A percentile compares a stretch with the other conserved stretches of the same genome.
phyloP scores from a whole-genome alignment of 257 asterid genomes.

The Agastache rugosa region DNA sequence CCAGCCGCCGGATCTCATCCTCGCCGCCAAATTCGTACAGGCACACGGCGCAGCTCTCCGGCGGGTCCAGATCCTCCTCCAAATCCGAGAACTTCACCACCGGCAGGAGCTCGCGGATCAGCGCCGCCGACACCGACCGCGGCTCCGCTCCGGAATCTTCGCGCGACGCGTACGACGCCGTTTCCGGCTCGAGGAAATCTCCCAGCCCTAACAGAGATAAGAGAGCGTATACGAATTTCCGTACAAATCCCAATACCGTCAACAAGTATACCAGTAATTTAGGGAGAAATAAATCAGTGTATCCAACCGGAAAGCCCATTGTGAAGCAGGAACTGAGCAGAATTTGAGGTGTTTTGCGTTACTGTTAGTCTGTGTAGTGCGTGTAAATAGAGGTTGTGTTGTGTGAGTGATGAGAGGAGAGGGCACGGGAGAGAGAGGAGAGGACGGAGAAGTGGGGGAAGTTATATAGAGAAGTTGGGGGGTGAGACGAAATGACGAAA shows the following conservation, averaged over 20 bases:
- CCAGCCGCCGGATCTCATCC: constrained; percentile 89
- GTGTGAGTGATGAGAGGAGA: constrained; percentile 26
- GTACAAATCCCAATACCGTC: constrained; percentile 57
- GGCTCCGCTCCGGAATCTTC: constrained; percentile 43
- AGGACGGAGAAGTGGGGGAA: constrained; percentile 1
- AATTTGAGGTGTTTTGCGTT: neutral
- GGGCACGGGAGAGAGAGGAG: constrained; percentile 21
- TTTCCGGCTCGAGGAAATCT: constrained; percentile 64
- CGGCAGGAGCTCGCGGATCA: constrained; percentile 84
- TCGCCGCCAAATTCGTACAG: constrained; percentile 76
- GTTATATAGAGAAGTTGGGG: constrained; percentile 42
- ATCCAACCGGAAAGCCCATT: constrained; percentile 96
- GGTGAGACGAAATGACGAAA: constrained; percentile 41
- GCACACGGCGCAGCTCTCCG: constrained; percentile 93
- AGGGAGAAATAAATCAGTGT: constrained; percentile 74
- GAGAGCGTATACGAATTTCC: constrained; percentile 47
- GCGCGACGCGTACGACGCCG: constrained; percentile 36
- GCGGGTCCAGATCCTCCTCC: constrained; percentile 55
- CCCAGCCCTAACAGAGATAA: constrained; percentile 62
- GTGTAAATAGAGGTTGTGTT: constrained; percentile 12
- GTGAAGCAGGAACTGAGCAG: neutral
- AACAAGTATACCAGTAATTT: constrained; percentile 62
- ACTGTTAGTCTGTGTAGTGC: constrained; percentile 19
- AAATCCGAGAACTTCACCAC: constrained; percentile 76
- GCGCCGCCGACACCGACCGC: constrained; percentile 63